Conservation (phyloP, 1,139 yeast species). For the Pichia sp. region DNA sequence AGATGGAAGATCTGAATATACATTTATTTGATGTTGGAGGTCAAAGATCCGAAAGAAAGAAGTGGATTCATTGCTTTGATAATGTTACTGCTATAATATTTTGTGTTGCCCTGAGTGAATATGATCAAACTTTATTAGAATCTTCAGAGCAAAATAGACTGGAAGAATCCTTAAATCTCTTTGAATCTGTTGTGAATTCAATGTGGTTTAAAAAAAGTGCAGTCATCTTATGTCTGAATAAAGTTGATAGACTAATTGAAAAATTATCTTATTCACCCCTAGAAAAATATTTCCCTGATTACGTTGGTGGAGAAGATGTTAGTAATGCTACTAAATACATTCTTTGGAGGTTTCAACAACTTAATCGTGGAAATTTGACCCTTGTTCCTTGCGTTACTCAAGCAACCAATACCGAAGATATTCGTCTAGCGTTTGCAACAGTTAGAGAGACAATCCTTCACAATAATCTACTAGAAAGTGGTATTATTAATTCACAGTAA, state of each 20-base stretch:
- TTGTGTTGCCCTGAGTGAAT: constrained; percentile 85
- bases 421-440: constrained; percentile 83
- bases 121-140: constrained; percentile 79
- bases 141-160: constrained; percentile 72
- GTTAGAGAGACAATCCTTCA: constrained; percentile 85
- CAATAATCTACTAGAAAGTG: constrained; percentile 79
- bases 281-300: constrained; percentile 81
- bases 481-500: constrained; percentile 43
- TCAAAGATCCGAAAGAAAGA: constrained; percentile 85
- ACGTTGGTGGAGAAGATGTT: constrained; percentile 81
- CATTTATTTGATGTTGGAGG: constrained; percentile 95
- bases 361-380: constrained; percentile 74
- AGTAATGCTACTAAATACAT: constrained; percentile 93
- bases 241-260: constrained; percentile 84
- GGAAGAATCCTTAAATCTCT: constrained; percentile 77
- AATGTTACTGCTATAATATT: constrained; percentile 84
- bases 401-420: constrained; percentile 89
- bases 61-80: constrained; percentile 94
- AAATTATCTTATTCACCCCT: constrained; percentile 77
- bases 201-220: constrained; percentile 89
- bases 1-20: constrained; percentile 67
- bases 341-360: constrained; percentile 82
- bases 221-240: constrained; percentile 77
- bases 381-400: constrained; percentile 90
- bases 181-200: constrained; percentile 89